phyloP scores from a whole-genome alignment of 495 filamentous ascomycete species.

The Penicillium chermesinum region DNA sequence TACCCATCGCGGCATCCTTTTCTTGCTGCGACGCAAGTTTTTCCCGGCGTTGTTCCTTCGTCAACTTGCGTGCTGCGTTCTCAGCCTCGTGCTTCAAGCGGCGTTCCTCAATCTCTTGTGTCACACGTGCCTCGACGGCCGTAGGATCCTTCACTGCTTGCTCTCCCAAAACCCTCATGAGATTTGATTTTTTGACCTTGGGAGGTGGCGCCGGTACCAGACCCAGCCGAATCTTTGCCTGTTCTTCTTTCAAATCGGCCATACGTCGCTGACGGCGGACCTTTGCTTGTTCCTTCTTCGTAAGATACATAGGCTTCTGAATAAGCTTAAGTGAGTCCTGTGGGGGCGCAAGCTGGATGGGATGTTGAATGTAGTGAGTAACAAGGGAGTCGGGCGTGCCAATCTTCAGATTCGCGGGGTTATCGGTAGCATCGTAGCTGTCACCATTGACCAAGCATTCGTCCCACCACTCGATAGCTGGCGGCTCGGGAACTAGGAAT shows the following conservation, averaged over 20 bases:
- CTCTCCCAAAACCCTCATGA: conserved; percentile 97
- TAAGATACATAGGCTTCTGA: conserved; percentile 90
- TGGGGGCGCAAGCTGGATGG: conserved; percentile 83
- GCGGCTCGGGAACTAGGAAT: conserved; percentile 75
- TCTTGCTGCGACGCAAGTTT: conserved; percentile 81
- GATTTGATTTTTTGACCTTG: conserved; percentile 90
- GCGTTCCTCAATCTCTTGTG: conserved; percentile 82
- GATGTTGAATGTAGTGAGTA: conserved; percentile 86
- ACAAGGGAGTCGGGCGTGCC: conserved; percentile 75
- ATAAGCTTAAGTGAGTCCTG: conserved; percentile 75
- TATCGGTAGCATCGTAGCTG: conserved; percentile 64
- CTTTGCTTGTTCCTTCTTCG: conserved; percentile 85
- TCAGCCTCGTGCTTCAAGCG: conserved; percentile 64
- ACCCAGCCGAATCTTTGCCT: conserved; percentile 90
- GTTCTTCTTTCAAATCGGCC: conserved; percentile 88
- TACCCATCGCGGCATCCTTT: conserved; percentile 79
- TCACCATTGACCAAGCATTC: conserved; percentile 72
- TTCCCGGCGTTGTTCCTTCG: conserved; percentile 81
- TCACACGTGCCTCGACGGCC: conserved; percentile 91
- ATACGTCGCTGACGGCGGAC: conserved; percentile 84
- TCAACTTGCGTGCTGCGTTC: conserved; percentile 87
- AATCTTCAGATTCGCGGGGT: conserved; percentile 64
- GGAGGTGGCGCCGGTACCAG: conserved; percentile 84
- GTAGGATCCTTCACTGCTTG: conserved; percentile 97
- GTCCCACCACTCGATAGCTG: conserved; percentile 97